Conservation (phyloP, 148 eudicot genomes). For the Rhododendron henanense region DNA sequence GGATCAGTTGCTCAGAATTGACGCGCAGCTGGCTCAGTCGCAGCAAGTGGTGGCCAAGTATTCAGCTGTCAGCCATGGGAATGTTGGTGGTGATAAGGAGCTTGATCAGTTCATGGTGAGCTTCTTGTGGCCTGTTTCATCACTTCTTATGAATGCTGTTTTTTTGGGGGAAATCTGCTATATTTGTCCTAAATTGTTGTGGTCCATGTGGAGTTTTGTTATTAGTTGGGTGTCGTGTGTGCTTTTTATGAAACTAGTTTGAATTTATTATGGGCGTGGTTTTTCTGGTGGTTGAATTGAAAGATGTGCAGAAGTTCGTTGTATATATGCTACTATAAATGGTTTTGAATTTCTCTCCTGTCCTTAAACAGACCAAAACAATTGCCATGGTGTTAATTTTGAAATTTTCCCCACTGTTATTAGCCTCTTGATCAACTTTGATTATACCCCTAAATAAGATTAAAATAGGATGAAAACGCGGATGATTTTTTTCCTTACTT, state of each 20-base stretch:
- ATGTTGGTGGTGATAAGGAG: conserved; percentile 57
- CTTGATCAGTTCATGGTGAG: conserved; percentile 93
- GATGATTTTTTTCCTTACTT: background rate
- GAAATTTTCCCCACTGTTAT: background rate
- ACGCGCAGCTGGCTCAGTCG: conserved; percentile 74
- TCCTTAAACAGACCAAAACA: background rate
- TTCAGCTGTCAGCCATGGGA: conserved; percentile 33
- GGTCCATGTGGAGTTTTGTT: background rate
- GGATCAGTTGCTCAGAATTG: conserved; percentile 86
- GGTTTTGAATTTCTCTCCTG: background rate
- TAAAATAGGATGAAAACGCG: background rate
- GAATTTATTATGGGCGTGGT: background rate
- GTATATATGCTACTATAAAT: background rate
- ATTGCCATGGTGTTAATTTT: background rate
- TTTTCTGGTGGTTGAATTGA: background rate
- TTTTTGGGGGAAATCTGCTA: too few relatives aligned
- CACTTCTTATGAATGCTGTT: background rate
- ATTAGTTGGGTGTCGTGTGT: background rate
- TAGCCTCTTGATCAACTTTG: background rate
- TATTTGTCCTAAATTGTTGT: background rate
- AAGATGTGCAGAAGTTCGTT: background rate
- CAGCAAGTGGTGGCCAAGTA: conserved; percentile 73
- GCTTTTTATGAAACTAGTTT: conserved; percentile 11
- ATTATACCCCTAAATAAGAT: background rate
- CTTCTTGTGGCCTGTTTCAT: conserved; percentile 5